phyloP scores from a whole-genome alignment of 1,284 basidiomycete species.

The Kalmanozyma brasiliensis region DNA sequence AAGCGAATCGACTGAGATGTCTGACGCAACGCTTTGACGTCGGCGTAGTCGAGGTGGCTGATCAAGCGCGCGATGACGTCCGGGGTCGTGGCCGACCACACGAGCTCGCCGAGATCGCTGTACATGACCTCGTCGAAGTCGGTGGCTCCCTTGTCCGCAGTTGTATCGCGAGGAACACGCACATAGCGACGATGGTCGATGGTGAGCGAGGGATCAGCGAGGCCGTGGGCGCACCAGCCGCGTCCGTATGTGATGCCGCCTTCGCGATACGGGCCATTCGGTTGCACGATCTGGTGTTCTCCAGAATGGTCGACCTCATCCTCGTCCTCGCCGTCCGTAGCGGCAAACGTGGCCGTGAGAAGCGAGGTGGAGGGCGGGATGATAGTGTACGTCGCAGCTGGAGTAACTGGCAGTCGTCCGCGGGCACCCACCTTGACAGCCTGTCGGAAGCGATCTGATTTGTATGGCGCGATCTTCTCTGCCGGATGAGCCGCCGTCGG shows the following conservation, averaged over 20 bases:
- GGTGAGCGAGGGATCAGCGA: conserved; percentile 44
- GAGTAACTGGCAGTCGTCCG: not conserved
- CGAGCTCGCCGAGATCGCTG: conserved; percentile 55
- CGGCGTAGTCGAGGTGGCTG: conserved; percentile 55
- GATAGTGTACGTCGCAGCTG: not conserved
- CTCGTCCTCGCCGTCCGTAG: conserved; percentile 23
- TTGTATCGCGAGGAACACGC: conserved; percentile 11
- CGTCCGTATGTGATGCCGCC: conserved; percentile 52
- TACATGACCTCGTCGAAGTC: conserved; percentile 45
- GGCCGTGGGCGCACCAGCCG: conserved; percentile 55
- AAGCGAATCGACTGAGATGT: conserved; percentile 52
- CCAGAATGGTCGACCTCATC: not conserved
- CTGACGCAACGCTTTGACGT: conserved; percentile 61
- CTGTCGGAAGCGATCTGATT: conserved; percentile 28
- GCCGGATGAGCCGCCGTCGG: conserved; percentile 6
- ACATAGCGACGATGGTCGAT: conserved; percentile 43
- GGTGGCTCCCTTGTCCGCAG: not conserved
- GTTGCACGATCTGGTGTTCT: conserved; percentile 36
- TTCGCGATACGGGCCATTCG: conserved; percentile 52
- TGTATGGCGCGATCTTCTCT: conserved; percentile 24
- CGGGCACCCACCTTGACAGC: conserved; percentile 24
- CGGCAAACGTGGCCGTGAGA: conserved; percentile 23
- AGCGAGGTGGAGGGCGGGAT: conserved; percentile 16
- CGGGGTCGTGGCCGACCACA: conserved; percentile 55
- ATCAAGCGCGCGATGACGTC: conserved; percentile 54